These are phyloP conservation scores for Solanum peruvianum DNA, from an alignment of 257 asterid genomes.

Conservation along the genomic window DNA sequence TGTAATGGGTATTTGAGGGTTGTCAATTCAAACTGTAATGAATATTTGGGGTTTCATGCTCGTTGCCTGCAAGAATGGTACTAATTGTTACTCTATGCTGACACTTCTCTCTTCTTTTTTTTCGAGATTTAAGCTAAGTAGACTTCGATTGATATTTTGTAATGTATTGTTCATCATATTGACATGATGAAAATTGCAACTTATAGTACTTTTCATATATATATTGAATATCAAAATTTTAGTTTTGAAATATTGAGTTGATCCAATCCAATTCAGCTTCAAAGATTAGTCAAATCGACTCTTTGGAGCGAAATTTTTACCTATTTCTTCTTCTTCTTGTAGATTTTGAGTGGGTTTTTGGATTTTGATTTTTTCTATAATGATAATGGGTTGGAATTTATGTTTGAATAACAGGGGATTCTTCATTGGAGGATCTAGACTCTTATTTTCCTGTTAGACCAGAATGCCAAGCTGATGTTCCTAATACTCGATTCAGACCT, in stretches of 20 bases:
- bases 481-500: constrained; percentile 71
- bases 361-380: neutral
- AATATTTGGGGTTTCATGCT: neutral
- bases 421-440: constrained; percentile 59
- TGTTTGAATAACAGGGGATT: neutral
- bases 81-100: neutral
- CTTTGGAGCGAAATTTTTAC: neutral
- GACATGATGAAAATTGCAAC: neutral
- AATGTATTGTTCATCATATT: neutral
- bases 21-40: neutral
- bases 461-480: constrained; percentile 72
- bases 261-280: neutral
- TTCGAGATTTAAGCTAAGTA: neutral
- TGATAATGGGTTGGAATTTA: neutral
- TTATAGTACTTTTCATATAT: neutral
- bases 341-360: neutral
- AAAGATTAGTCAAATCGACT: neutral
- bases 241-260: neutral
- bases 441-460: constrained; percentile 68
- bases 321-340: neutral
- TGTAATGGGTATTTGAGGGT: neutral
- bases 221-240: neutral
- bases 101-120: neutral
- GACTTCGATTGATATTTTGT: neutral
- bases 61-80: neutral